A percentile compares a stretch with the other conserved stretches of the same genome.
Conservation (phyloP, 768 basidiomycete species). For the Lactarius evosmus region DNA sequence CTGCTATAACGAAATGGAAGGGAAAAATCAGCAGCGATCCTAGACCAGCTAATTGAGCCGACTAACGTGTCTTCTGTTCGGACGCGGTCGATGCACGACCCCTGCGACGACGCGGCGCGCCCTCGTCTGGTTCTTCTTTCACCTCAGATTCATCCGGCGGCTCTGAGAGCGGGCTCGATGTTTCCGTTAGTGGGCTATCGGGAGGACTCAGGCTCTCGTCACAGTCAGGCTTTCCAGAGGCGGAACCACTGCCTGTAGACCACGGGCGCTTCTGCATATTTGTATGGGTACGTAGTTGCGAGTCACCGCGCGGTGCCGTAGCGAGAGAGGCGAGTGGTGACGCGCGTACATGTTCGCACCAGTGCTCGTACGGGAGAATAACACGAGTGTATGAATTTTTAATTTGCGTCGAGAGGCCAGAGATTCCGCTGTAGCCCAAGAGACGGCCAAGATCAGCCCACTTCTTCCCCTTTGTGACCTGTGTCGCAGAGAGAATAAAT, state of each 20-base stretch:
- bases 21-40: conserved; percentile 7
- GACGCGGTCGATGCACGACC: conserved; percentile 51
- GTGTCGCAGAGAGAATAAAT: conserved; percentile 13
- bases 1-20: conserved; percentile 4
- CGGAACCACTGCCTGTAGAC: conserved; percentile 35
- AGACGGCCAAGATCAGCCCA: conserved; percentile 86
- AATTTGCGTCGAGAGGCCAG: conserved; percentile 81
- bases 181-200: conserved; percentile 71
- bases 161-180: conserved; percentile 76
- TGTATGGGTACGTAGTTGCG: conserved; percentile 48
- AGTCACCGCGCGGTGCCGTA: conserved; percentile 30
- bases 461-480: conserved; percentile 82
- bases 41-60: not conserved
- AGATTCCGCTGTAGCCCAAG: conserved; percentile 79
- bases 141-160: conserved; percentile 72
- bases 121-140: conserved; percentile 50
- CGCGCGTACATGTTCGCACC: conserved; percentile 70
- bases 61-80: conserved; percentile 42
- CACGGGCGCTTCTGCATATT: conserved; percentile 48
- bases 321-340: conserved; percentile 46
- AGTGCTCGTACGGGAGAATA: conserved; percentile 95
- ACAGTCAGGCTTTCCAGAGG: conserved; percentile 28
- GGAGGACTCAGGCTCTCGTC: conserved; percentile 47
- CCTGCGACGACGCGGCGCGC: conserved; percentile 44
- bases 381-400: conserved; percentile 88